Base-by-base conservation (phyloP, 352 stramenopile genomes). In the Pythium plurisporium region DNA sequence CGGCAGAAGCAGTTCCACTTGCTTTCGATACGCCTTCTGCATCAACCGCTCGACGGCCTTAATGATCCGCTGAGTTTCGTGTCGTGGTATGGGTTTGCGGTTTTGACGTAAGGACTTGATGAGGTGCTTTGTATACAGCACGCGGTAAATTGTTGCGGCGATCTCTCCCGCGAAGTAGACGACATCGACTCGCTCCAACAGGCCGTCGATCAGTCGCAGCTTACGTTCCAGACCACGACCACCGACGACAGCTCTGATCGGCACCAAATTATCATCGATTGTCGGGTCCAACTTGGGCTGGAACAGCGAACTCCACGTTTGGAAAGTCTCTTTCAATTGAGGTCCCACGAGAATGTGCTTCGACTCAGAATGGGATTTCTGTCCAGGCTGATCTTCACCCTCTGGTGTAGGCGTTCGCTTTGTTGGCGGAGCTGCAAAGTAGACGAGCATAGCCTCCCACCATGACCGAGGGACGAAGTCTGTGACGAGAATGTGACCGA, bases 131-230 rank as follows among this genome's bases (percentile, higher is more conserved):
- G 63, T 62, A 34, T 64, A 65, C 4, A 86, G 36, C 37, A 89
- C 70, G 26, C 79, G 72, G 38, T 74, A 83, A 2, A 93, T 40
- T 33, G 71, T 72, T 43, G 76, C 72, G 0, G 79, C 82, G 9
- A 91, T 43, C 42, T 87, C 76, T 15, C 80, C 80, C 9, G 79
- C 74, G 58, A 93, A 79, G 58, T 83, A 93, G 34, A 93, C 74
- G 27, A 61, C 50, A 6, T 82, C 51, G 0, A 65, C 79, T 17
- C 76, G 48, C 38, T 93, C 76, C 4, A 93, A 22, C 34, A 93
- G 41, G 10, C 69, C 65, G 53, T 93, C 78, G 46, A 93, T 75
- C 14, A 93, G 30, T 0, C 77, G 79, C 29, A 93, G 36, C 46
- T 93, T 91, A 2, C 52, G 40, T 29, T 79, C 65, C 43, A 89